Percentiles rank a stretch among this genome's conserved stretches.
Conservation (phyloP, 352 stramenopile genomes). For the Globisporangium canariense region DNA sequence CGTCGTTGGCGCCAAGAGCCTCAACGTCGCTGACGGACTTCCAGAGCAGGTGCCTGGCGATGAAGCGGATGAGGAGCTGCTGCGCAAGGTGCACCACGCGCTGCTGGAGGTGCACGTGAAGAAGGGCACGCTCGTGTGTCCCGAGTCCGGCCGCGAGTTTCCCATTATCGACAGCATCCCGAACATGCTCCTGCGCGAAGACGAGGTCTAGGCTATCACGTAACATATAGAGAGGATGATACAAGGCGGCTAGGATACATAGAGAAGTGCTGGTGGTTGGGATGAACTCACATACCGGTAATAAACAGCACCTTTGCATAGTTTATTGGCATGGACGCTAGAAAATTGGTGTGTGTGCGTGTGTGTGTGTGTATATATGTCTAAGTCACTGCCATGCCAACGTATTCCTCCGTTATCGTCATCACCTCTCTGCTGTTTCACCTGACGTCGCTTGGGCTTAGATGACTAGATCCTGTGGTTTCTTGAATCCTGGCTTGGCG, state of each 20-base stretch:
- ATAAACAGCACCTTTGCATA: neutral
- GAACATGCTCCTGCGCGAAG: constrained; percentile 95
- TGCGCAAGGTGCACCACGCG: constrained; percentile 88
- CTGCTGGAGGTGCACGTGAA: constrained; percentile 95
- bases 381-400: no score
- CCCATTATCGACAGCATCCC: constrained; percentile 96
- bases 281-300: neutral
- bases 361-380: no score
- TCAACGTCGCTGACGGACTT: constrained; percentile 70
- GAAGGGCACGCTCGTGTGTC: constrained; percentile 94
- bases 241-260: constrained; percentile 23
- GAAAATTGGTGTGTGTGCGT: neutral
- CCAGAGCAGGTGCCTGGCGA: constrained; percentile 44
- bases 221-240: neutral
- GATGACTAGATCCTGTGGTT: constrained; percentile 61
- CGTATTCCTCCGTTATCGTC: no score
- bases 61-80: constrained; percentile 55
- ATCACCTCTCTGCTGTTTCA: neutral
- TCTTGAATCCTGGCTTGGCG: constrained; percentile 42
- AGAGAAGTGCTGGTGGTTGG: constrained; percentile 18
- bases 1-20: constrained; percentile 64
- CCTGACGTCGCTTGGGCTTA: constrained; percentile 21
- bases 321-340: neutral
- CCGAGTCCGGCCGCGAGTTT: constrained; percentile 95
- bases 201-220: constrained; percentile 73